Evolutionary conservation across 2,329 filamentous ascomycete species (phyloP).

Genomic region (Colletotrichum lentis): DNA sequence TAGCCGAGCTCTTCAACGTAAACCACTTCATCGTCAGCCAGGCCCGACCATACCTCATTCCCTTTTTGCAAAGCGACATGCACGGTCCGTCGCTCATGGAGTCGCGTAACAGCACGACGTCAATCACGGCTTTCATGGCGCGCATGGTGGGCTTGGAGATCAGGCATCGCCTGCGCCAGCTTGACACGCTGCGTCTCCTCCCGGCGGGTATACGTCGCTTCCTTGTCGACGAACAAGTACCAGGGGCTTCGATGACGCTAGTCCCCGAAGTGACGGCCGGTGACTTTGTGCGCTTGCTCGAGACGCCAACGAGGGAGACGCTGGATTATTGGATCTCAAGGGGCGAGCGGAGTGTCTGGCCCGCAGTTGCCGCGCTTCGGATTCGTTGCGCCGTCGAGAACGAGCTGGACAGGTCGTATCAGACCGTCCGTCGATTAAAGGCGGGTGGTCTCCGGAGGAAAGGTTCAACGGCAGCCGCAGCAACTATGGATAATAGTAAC

Average conservation of each 20-base stretch:
- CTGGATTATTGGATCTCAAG: conserved; percentile 85
- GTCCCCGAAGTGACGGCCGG: conserved; percentile 78
- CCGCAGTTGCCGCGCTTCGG: conserved; percentile 81
- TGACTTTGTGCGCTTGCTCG: conserved; percentile 82
- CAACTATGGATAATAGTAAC: conserved; percentile 27
- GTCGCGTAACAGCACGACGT: conserved; percentile 66
- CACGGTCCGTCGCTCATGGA: conserved; percentile 74
- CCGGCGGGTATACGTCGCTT: conserved; percentile 76
- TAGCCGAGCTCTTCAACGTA: conserved; percentile 87
- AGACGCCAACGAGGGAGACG: conserved; percentile 78
- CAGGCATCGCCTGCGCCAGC: conserved; percentile 80
- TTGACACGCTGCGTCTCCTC: conserved; percentile 79
- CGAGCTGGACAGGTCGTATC: conserved; percentile 86
- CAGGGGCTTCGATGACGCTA: conserved; percentile 79
- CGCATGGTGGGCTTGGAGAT: conserved; percentile 79
- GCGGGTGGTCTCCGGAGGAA: conserved; percentile 60
- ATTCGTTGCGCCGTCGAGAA: conserved; percentile 87
- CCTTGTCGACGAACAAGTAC: conserved; percentile 82
- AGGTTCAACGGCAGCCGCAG: conserved; percentile 42
- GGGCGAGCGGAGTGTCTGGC: conserved; percentile 91
- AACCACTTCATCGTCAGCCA: conserved; percentile 97
- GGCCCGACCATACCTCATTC: conserved; percentile 86
- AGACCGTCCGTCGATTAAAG: conserved; percentile 73
- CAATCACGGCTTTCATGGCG: conserved; percentile 65
- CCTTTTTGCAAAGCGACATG: conserved; percentile 82